These are phyloP conservation scores for Mortierella sp. DNA, from an alignment of 371 early-diverging fungal genomes.

Conservation along the genomic window DNA sequence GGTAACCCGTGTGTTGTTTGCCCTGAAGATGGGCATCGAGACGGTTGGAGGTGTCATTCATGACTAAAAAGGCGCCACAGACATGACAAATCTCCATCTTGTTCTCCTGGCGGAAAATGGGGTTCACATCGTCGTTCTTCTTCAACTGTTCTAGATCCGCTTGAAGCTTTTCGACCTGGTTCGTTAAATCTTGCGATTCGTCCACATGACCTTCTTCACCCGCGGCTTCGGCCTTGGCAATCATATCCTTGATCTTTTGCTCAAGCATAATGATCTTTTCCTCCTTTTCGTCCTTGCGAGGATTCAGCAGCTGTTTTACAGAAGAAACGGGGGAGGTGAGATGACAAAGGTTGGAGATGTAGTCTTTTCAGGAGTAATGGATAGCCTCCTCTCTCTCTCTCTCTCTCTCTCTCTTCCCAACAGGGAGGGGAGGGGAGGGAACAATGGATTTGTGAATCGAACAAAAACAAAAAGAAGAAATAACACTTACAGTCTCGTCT, in stretches of 20 bases:
- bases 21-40: conserved; percentile 89
- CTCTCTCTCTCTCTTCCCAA: too few relatives aligned
- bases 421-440: too few relatives aligned
- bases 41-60: conserved; percentile 82
- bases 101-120: conserved; percentile 78
- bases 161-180: conserved; percentile 73
- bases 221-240: conserved; percentile 76
- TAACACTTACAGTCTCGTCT: conserved; percentile 70
- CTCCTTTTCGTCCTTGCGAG: conserved; percentile 81
- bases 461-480: conserved; percentile 10
- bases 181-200: conserved; percentile 76
- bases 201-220: conserved; percentile 85
- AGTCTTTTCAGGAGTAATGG: too few relatives aligned
- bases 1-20: conserved; percentile 90
- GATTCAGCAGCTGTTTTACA: conserved; percentile 66
- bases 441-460: too few relatives aligned
- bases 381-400: too few relatives aligned
- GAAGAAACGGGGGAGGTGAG: too few relatives aligned
- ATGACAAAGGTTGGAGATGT: too few relatives aligned
- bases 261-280: conserved; percentile 87
- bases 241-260: conserved; percentile 79
- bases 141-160: conserved; percentile 70
- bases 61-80: conserved; percentile 90
- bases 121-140: conserved; percentile 71
- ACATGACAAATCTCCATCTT: conserved; percentile 89